Evolutionary conservation across 768 basidiomycete species (phyloP), one percentile per base, ranked within the genome.

Genomic region (Tricholoma furcatifolium): DNA sequence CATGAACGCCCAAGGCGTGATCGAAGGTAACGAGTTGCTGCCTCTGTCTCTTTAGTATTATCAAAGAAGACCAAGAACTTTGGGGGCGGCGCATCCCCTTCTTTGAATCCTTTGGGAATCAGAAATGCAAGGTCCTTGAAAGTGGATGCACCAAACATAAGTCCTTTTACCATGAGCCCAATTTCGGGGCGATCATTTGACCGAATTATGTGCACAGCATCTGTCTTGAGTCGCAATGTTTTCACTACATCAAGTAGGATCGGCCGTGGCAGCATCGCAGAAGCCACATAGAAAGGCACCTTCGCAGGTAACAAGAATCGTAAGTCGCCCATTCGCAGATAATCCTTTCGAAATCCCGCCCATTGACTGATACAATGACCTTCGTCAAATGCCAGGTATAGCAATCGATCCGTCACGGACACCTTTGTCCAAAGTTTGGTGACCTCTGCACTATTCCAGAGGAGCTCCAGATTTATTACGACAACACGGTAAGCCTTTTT

Each of bases 301-400:
- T n/a, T 6, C 4, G 55, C 54, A 2, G 70, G 60, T 6, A 77
- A 57, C 4, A 71, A 50, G 52, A 45, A 52, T 24, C 35, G 51
- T 15, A 52, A 31, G 34, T 45, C n/a, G 1, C 51, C 43, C 12
- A 60, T 66, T 1, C 60, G 65, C 2, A 72, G 39, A 50, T 75
- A 78, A n/a, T 71, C 67, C 3, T 60, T 60, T 0, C 71, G 59
- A 54, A 78, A 77, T 10, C 41, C 48, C 0, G 65, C 66, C 75
- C 75, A 76, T 41, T 66, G 59, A n/a, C 62, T 70, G 17, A 73
- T 63, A 47, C 73, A 74, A 42, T 77, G 74, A 0, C 60, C 74
- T 55, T 77, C 72, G 48, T 77, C 74, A 30, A 73, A 63, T 6
- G 66, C 62, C 12, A 73, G 44, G 36, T 51, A 43, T 9, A 34